Evolutionary conservation across 306 rosid species (phyloP).

Genomic region (Pterocarpus santalinus): DNA sequence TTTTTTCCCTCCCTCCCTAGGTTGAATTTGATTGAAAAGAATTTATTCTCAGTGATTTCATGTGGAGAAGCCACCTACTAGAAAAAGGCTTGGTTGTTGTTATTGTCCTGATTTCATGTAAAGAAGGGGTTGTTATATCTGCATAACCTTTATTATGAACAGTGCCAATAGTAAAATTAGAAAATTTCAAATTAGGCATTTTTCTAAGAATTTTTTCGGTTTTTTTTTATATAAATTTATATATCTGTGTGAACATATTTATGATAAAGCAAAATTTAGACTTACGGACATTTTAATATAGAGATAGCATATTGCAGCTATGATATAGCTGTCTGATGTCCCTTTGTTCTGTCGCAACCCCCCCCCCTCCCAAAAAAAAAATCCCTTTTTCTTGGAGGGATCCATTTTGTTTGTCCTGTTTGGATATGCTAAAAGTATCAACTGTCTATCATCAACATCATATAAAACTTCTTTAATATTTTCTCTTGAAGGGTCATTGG

Average conservation of each 20-base stretch:
- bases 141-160: background rate
- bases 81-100: too few relatives aligned
- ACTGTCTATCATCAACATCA: background rate
- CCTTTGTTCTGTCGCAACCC: background rate
- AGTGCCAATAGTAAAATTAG: background rate
- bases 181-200: slow-evolving; percentile 29
- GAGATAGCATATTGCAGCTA: background rate
- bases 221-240: slow-evolving; percentile 16
- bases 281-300: background rate
- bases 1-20: background rate
- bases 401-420: background rate
- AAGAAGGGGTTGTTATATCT: background rate
- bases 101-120: too few relatives aligned
- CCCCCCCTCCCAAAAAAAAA: too few relatives aligned
- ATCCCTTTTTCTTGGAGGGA: background rate
- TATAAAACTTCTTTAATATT: background rate
- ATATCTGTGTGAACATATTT: background rate
- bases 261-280: background rate
- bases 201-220: slow-evolving; percentile 1
- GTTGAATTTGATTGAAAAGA: slow-evolving; percentile 14
- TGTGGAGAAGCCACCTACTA: background rate
- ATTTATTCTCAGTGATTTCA: background rate
- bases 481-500: slow-evolving; percentile 87
- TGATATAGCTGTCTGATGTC: background rate
- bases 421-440: background rate